Conservation (phyloP, 805 yeast genomes). For the Sugiyamaella floridensis region DNA sequence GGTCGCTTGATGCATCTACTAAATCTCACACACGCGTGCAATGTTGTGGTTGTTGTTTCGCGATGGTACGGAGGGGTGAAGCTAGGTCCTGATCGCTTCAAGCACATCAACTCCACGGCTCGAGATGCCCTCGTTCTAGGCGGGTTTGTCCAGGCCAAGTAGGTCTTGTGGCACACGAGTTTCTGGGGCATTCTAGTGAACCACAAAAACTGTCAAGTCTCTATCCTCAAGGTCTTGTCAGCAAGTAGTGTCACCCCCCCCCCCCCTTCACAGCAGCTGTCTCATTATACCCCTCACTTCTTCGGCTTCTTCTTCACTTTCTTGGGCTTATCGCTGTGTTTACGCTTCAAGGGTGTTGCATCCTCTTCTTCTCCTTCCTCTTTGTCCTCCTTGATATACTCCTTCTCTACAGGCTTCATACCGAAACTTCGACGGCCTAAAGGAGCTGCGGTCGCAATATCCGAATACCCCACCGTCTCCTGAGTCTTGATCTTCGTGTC, state of each 20-base stretch:
- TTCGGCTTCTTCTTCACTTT: conserved; percentile 1
- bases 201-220: conserved; percentile 22
- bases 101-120: conserved; percentile 84
- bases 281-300: neutral
- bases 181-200: neutral
- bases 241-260: too few relatives aligned
- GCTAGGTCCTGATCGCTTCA: conserved; percentile 89
- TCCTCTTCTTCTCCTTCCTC: neutral
- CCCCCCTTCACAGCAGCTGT: neutral
- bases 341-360: neutral
- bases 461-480: conserved; percentile 9
- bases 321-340: neutral
- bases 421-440: conserved; percentile 25
- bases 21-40: conserved; percentile 55
- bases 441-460: conserved; percentile 4
- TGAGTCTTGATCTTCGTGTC: neutral
- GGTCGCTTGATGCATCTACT: conserved; percentile 73
- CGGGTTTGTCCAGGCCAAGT: conserved; percentile 34
- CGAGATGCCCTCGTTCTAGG: conserved; percentile 74
- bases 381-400: neutral
- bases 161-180: neutral
- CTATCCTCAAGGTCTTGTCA: too few relatives aligned
- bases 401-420: conserved; percentile 6
- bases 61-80: conserved; percentile 93
- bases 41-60: conserved; percentile 77